Evolutionary conservation across 306 rosid species (phyloP).

Genomic region (Dicorynia guianensis): DNA sequence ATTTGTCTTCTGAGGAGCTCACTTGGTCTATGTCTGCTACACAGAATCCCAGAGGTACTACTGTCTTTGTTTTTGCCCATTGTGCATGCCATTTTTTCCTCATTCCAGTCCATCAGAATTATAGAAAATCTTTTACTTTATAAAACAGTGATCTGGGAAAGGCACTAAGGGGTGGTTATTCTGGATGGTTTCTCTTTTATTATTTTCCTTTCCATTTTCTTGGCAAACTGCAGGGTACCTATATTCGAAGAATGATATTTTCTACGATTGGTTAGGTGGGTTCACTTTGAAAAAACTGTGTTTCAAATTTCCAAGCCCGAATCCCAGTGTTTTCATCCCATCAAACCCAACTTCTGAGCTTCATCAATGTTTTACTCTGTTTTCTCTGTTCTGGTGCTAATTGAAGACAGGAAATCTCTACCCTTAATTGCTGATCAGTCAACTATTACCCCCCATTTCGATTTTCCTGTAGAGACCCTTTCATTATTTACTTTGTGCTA

Average conservation of each 20-base stretch:
- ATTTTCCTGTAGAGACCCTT: neutral
- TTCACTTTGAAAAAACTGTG: neutral
- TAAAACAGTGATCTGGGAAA: neutral
- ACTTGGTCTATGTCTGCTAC: conserved; percentile 65
- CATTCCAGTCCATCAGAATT: neutral
- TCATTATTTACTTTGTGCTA: neutral
- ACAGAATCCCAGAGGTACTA: conserved; percentile 58
- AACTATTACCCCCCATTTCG: neutral
- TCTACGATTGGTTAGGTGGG: neutral
- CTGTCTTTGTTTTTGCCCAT: neutral
- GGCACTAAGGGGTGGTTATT: neutral
- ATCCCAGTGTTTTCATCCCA: neutral
- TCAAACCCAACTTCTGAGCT: neutral
- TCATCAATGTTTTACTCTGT: neutral
- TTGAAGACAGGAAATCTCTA: conserved; percentile 5
- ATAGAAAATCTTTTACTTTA: neutral
- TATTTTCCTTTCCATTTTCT: neutral
- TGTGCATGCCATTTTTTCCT: neutral
- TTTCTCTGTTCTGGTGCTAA: conserved; percentile 19
- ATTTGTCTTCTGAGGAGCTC: conserved; percentile 61
- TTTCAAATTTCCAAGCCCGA: neutral
- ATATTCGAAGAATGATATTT: neutral
- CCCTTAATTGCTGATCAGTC: neutral
- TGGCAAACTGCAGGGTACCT: neutral
- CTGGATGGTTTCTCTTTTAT: neutral